These are phyloP conservation scores for Fusarium tupiense DNA, from an alignment of 2,329 filamentous ascomycete species.

Conservation along the genomic window DNA sequence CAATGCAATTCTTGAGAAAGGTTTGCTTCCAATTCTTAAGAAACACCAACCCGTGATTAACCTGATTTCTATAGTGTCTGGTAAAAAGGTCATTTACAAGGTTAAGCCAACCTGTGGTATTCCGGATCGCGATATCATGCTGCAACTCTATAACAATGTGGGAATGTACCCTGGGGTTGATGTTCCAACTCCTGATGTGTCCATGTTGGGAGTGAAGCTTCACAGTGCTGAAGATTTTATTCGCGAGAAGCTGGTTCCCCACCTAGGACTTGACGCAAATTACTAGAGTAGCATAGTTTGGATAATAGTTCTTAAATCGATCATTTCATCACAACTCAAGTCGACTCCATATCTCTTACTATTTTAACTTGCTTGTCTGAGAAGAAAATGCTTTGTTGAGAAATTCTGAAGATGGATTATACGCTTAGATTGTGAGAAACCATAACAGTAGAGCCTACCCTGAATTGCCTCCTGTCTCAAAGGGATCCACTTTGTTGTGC, in stretches of 20 bases:
- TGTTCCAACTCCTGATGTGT: constrained; percentile 12
- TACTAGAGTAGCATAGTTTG: not conserved
- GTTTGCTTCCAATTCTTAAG: not conserved
- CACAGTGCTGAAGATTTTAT: constrained; percentile 15
- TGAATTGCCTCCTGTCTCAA: not conserved
- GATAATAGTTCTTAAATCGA: not conserved
- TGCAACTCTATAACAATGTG: constrained; percentile 19
- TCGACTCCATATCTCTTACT: not conserved
- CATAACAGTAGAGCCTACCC: not conserved
- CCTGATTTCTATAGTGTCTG: not conserved
- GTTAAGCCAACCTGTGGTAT: constrained; percentile 21
- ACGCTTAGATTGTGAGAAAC: not conserved
- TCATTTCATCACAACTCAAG: not conserved
- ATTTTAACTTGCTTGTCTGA: not conserved
- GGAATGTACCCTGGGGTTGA: constrained; percentile 25
- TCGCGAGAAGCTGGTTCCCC: constrained; percentile 11
- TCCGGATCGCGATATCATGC: constrained; percentile 22
- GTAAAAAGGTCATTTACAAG: constrained; percentile 24
- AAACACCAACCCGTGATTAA: not conserved
- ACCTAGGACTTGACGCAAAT: not conserved
- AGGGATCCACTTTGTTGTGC: not conserved
- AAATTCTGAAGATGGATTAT: not conserved
- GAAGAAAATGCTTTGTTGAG: not conserved
- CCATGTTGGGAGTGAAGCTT: constrained; percentile 5
- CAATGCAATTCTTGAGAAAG: constrained; percentile 12